Evolutionary conservation across 2,329 filamentous ascomycete genomes (phyloP).

Genomic region (Talaromyces atroroseus): DNA sequence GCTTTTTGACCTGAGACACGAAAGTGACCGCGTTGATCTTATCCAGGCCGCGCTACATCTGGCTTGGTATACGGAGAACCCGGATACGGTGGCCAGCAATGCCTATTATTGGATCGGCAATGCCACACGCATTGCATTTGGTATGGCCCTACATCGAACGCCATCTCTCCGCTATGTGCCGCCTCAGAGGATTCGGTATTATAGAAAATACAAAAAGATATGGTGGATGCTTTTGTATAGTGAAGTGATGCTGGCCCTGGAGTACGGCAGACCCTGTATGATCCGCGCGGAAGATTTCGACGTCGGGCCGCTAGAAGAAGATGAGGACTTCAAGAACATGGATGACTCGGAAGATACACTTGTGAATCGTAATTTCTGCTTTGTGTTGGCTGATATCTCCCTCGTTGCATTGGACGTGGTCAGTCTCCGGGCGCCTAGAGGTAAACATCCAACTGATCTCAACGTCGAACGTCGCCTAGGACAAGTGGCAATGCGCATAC

Average conservation of each 20-base stretch:
- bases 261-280: slow-evolving; percentile 7
- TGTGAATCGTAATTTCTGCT: not conserved
- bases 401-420: slow-evolving; percentile 1
- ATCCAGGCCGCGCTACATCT: slow-evolving; percentile 25
- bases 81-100: slow-evolving; percentile 19
- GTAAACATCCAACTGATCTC: not conserved
- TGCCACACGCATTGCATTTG: slow-evolving; percentile 24
- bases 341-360: not conserved
- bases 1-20: slow-evolving; percentile 24
- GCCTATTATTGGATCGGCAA: slow-evolving; percentile 24
- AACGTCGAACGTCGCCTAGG: not conserved
- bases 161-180: not conserved
- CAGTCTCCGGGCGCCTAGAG: not conserved
- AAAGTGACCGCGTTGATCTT: slow-evolving; percentile 22
- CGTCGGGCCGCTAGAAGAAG: not conserved
- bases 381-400: not conserved
- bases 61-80: slow-evolving; percentile 22
- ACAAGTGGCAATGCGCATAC: not conserved
- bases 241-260: slow-evolving; percentile 5
- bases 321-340: slow-evolving; percentile 1
- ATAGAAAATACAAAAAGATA: slow-evolving; percentile 5
- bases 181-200: not conserved
- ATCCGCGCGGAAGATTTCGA: slow-evolving; percentile 1
- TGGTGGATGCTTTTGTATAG: slow-evolving; percentile 10
- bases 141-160: slow-evolving; percentile 23